Evolutionary conservation across 2,329 filamentous ascomycete species (phyloP), one percentile per base, ranked within the genome.

Genomic region (Stachybotrys chlorohalonatus): DNA sequence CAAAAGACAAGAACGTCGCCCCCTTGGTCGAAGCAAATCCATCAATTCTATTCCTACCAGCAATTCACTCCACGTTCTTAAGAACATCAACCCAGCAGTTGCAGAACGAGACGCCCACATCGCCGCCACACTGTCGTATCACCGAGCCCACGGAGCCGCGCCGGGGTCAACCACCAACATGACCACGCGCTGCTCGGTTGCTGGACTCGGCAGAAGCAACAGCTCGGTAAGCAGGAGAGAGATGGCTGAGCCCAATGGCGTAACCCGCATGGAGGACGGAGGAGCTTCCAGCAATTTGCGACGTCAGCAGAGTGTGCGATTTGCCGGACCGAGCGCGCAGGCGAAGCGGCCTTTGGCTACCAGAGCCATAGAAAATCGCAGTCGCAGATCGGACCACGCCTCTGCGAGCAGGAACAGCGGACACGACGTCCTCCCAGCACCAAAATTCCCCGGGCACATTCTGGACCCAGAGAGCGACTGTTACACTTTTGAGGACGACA

Each of bases 41-140:
- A 73, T 73, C n/a, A 74, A 70, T 56, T 79, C 79, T 39, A 68
- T 74, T 11, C 50, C 48, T 8, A 47, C 46, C 9, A 58, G 59
- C 32, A 73, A 73, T 52, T 73, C 74, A 32, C 70, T 75, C 17
- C 68, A 71, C 55, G 56, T 59, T 1, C 67, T 80, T 17, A 73
- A 79, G 52, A 71, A 76, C 52, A 78, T 83, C 49, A 70, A 76
- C 59, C 76, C 77, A 1, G 68, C 66, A 11, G 66, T 70, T 4
- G 79, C 80, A 2, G 75, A 80, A 51, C 73, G 80, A 53, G 81
- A 87, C 66, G 85, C 85, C 7, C 78, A 82, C 46, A 75, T 79
- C 46, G 85, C 85, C 24, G 85, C 85, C 7, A 71, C 74, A 39
- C 72, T 84, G 62, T 86, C 85, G 1, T 88, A 81, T 63, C 66